phyloP scores from a whole-genome alignment of 129 eudicot genomes.

The Pulicaria dysenterica region DNA sequence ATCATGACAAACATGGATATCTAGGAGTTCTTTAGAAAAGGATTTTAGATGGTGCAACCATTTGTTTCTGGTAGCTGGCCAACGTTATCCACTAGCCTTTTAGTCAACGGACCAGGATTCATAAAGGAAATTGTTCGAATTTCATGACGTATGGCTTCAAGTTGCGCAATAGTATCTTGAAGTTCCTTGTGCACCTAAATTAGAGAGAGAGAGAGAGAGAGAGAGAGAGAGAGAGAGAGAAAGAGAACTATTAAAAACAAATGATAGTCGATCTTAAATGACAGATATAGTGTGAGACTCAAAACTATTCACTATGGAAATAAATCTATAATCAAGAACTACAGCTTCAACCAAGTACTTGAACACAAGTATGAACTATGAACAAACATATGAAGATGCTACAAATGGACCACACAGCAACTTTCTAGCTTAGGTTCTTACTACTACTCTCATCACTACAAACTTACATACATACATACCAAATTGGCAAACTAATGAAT shows the following conservation, averaged over 20 bases:
- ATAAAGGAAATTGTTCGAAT: conserved; percentile 66
- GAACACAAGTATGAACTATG: neutral
- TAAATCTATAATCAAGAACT: conserved; percentile 16
- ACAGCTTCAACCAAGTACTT: conserved; percentile 12
- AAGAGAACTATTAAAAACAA: neutral
- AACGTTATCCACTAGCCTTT: conserved; percentile 59
- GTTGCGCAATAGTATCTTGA: conserved; percentile 87
- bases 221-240: too few species aligned
- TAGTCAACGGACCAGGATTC: conserved; percentile 81
- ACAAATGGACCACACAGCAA: conserved; percentile 17
- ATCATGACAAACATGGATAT: conserved; percentile 8
- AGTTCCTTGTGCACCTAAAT: conserved; percentile 87
- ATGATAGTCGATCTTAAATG: neutral
- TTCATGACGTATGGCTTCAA: conserved; percentile 91
- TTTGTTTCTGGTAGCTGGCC: conserved; percentile 30
- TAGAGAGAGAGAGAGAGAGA: neutral
- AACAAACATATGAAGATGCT: neutral
- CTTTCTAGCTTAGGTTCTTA: neutral
- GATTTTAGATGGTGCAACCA: conserved; percentile 36
- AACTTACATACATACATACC: neutral
- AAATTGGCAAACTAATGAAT: neutral
- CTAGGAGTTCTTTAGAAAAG: neutral
- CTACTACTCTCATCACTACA: neutral
- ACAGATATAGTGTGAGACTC: neutral
- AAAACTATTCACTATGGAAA: neutral